Conservation (phyloP, 306 rosid species). For the Senna siamea region DNA sequence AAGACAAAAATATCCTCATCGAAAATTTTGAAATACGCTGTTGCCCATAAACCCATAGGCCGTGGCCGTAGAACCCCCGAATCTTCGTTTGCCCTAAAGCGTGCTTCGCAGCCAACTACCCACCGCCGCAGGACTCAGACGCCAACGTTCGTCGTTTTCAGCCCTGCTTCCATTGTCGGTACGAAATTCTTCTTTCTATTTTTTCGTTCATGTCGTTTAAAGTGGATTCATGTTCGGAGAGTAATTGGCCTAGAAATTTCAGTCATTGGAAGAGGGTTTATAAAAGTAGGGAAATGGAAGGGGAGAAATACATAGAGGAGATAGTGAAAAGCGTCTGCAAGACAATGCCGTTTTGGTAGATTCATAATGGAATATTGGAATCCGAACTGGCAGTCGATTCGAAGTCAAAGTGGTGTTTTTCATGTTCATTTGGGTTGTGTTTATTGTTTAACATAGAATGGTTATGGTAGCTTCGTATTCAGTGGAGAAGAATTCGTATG, state of each 20-base stretch:
- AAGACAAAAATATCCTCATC: not conserved
- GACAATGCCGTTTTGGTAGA: not conserved
- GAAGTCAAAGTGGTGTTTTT: not conserved
- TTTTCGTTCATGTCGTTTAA: not conserved
- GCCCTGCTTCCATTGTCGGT: not conserved
- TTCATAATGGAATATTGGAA: not conserved
- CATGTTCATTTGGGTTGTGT: too few relatives aligned
- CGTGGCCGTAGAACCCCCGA: not conserved
- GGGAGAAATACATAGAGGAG: too few relatives aligned
- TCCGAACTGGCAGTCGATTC: not conserved
- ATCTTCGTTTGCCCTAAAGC: slow-evolving; percentile 11
- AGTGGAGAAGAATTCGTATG: not conserved
- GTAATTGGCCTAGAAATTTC: not conserved
- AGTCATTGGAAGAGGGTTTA: not conserved
- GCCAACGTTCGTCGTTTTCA: not conserved
- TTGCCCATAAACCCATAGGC: slow-evolving; percentile 5
- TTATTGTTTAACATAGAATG: too few relatives aligned
- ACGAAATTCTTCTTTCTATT: not conserved
- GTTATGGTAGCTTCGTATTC: not conserved
- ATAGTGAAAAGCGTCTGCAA: too few relatives aligned
- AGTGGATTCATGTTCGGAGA: not conserved
- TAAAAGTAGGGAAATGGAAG: not conserved
- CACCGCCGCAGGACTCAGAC: not conserved
- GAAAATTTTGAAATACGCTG: not conserved
- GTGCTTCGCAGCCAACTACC: not conserved